A percentile compares a stretch with the other conserved stretches of the same genome.
Evolutionary conservation across 106 monocot genomes (phyloP).

Genomic region (Phalaenopsis equestris): DNA sequence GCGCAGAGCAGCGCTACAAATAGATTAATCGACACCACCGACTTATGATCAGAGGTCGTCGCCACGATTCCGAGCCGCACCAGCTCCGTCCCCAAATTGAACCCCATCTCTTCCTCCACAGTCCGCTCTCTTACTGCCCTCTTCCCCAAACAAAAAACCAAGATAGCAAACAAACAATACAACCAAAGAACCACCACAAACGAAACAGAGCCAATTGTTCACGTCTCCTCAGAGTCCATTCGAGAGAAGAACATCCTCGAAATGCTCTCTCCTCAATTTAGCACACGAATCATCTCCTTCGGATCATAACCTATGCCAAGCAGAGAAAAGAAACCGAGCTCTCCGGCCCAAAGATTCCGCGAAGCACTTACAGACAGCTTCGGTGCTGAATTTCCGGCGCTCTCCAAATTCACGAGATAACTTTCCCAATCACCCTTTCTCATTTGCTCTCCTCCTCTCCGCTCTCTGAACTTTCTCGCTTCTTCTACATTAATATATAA

Average conservation of each 20-base stretch:
- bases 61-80: slow-evolving; percentile 26
- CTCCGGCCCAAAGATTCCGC: background rate
- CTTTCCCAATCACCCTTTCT: background rate
- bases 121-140: background rate
- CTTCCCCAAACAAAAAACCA: slow-evolving; percentile 9
- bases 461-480: background rate
- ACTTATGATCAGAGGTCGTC: slow-evolving; percentile 65
- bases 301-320: background rate
- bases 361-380: background rate
- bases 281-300: background rate
- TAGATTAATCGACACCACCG: slow-evolving; percentile 74
- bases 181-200: slow-evolving; percentile 2
- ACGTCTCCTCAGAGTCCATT: slow-evolving; percentile 5
- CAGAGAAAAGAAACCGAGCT: background rate
- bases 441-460: background rate
- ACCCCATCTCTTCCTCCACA: slow-evolving; percentile 24
- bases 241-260: background rate
- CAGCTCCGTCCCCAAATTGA: slow-evolving; percentile 29
- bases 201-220: background rate
- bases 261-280: background rate
- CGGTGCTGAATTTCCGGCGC: background rate
- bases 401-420: background rate
- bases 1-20: slow-evolving; percentile 73
- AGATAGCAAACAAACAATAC: background rate
- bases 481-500: background rate